phyloP scores from a whole-genome alignment of 345 rosid genomes.

The Gossypium ekmanianum region DNA sequence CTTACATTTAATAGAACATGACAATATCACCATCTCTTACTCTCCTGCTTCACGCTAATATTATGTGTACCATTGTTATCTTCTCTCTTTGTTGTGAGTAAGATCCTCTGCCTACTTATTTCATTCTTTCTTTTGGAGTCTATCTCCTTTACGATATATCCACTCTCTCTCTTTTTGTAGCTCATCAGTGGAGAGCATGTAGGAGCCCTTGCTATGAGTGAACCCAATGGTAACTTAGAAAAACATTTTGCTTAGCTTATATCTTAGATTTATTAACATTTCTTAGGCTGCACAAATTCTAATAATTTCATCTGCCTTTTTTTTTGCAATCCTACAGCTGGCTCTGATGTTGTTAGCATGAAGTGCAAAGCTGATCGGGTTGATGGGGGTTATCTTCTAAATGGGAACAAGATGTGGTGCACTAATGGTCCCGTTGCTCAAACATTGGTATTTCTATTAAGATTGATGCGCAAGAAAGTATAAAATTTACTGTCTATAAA shows the following conservation, averaged over 20 bases:
- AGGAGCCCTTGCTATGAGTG: constrained; percentile 99
- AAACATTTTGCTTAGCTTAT: constrained; percentile 2
- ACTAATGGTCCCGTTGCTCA: constrained; percentile 94
- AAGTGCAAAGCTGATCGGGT: constrained; percentile 90
- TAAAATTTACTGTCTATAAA: not conserved
- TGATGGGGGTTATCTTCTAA: constrained; percentile 75
- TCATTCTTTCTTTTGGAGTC: not conserved
- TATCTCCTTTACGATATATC: constrained; percentile 17
- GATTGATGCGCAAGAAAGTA: not conserved
- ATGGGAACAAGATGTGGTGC: constrained; percentile 99
- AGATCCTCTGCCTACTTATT: not conserved
- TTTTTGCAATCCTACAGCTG: constrained; percentile 49
- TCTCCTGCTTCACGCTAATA: not conserved
- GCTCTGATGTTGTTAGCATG: constrained; percentile 95
- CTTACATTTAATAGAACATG: not conserved
- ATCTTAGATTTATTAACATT: not conserved
- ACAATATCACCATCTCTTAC: not conserved
- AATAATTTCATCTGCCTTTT: constrained; percentile 10
- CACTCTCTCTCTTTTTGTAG: constrained; percentile 41
- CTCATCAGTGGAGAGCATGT: constrained; percentile 94
- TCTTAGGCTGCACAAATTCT: not conserved
- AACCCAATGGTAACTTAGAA: constrained; percentile 73
- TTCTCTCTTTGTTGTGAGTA: not conserved
- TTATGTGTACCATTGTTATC: not conserved
- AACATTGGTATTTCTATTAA: constrained; percentile 58